Percentiles rank a stretch among this genome's conserved stretches.
Evolutionary conservation across 2,329 filamentous ascomycete genomes (phyloP).

Genomic region (Plectosphaerella sp.): DNA sequence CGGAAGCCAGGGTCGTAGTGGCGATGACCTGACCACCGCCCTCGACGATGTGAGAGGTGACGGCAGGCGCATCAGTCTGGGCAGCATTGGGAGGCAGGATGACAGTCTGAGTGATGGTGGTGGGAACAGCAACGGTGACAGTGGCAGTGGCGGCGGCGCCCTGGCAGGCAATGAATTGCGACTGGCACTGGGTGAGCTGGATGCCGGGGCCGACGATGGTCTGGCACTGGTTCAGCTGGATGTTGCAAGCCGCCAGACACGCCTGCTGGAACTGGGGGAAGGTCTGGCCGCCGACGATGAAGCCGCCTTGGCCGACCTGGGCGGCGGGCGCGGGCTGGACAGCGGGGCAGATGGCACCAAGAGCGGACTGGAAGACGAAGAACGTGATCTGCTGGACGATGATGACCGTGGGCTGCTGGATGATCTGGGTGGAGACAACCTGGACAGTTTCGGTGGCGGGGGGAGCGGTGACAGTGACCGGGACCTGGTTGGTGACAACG

Average conservation of each 20-base stretch:
- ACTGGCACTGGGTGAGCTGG: constrained; percentile 13
- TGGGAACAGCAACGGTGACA: constrained; percentile 10
- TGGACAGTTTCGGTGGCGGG: constrained; percentile 4
- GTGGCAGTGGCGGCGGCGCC: constrained; percentile 11
- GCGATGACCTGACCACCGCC: constrained; percentile 9
- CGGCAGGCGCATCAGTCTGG: constrained; percentile 2
- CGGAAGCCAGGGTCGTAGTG: constrained; percentile 9
- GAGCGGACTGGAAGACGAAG: constrained; percentile 12
- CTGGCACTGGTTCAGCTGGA: constrained; percentile 12
- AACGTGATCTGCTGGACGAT: constrained; percentile 13
- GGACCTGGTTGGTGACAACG: constrained; percentile 7
- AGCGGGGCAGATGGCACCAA: constrained; percentile 8
- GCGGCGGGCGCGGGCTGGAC: constrained; percentile 7
- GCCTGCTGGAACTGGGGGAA: constrained; percentile 12
- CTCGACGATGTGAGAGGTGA: constrained; percentile 5
- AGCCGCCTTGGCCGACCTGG: constrained; percentile 8
- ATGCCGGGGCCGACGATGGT: constrained; percentile 10
- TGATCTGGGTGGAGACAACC: constrained; percentile 3
- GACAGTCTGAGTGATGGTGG: constrained; percentile 12
- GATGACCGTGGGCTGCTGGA: constrained; percentile 10
- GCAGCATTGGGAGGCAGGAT: constrained; percentile 5
- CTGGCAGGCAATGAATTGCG: constrained; percentile 11
- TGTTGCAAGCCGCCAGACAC: constrained; percentile 11
- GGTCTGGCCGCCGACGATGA: constrained; percentile 10
- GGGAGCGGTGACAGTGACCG: constrained; percentile 2